Evolutionary conservation across 2,329 filamentous ascomycete genomes (phyloP).

Genomic region (Arthrobotrys entomopaga): DNA sequence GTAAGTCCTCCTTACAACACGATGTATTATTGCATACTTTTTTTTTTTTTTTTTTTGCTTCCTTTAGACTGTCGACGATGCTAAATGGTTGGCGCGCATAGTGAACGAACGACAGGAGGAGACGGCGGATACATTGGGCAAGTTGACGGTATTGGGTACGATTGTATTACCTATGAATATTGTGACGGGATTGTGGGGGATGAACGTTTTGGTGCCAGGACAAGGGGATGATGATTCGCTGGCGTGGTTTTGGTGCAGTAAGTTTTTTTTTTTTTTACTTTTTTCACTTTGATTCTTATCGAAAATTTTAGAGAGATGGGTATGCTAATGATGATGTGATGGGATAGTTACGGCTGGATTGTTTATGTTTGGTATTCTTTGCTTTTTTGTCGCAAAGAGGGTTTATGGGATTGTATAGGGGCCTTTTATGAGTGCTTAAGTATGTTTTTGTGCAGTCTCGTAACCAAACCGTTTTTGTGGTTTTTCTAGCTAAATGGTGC

Average conservation of each 20-base stretch:
- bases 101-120: constrained; percentile 54
- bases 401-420: constrained; percentile 80
- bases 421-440: neutral
- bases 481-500: too few relatives aligned
- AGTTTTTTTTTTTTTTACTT: constrained; percentile 58
- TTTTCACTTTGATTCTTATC: too few relatives aligned
- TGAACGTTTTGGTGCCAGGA: constrained; percentile 84
- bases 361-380: constrained; percentile 79
- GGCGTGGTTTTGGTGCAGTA: constrained; percentile 69
- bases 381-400: constrained; percentile 83
- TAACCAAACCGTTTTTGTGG: too few relatives aligned
- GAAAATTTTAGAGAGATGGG: neutral
- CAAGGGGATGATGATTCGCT: constrained; percentile 63
- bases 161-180: constrained; percentile 96
- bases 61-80: too few relatives aligned
- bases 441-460: too few relatives aligned
- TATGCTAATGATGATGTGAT: neutral
- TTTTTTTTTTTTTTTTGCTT: too few relatives aligned
- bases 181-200: constrained; percentile 84
- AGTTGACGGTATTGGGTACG: constrained; percentile 92
- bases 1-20: constrained; percentile 66
- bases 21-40: neutral
- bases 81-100: constrained; percentile 17
- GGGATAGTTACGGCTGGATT: constrained; percentile 74
- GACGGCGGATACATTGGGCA: constrained; percentile 77